These are phyloP conservation scores for Kwoniella newhampshirensis DNA, from an alignment of 768 basidiomycete species.

Conservation along the genomic window DNA sequence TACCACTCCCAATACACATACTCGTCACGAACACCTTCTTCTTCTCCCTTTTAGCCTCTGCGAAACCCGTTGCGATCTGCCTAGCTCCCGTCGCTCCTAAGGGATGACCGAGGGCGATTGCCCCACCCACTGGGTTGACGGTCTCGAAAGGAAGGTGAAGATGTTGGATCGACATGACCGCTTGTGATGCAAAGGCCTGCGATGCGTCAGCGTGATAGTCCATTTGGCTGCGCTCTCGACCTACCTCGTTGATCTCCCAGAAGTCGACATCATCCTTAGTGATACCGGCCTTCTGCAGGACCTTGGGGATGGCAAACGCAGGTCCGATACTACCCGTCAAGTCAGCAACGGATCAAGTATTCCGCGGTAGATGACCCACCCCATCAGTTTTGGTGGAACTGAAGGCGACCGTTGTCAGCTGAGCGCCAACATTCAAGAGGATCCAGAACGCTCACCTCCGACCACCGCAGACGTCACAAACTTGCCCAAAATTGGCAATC, in stretches of 20 bases:
- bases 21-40: constrained; percentile 76
- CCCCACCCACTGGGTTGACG: constrained; percentile 79
- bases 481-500: constrained; percentile 77
- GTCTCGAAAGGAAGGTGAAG: constrained; percentile 64
- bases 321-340: constrained; percentile 64
- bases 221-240: constrained; percentile 69
- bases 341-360: neutral
- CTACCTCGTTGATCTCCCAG: constrained; percentile 59
- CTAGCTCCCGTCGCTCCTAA: constrained; percentile 69
- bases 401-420: constrained; percentile 1
- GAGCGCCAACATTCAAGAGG: constrained; percentile 14
- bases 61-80: constrained; percentile 83
- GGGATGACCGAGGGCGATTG: constrained; percentile 63
- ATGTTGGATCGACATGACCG: constrained; percentile 85
- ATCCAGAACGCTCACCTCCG: constrained; percentile 57
- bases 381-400: constrained; percentile 48
- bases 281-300: constrained; percentile 67
- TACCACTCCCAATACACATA: constrained; percentile 77
- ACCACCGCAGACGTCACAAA: constrained; percentile 75
- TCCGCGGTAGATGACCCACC: constrained; percentile 21
- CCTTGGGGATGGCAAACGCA: constrained; percentile 75
- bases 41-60: constrained; percentile 70
- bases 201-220: constrained; percentile 78
- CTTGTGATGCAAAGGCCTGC: constrained; percentile 84
- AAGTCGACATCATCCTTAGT: constrained; percentile 56